A percentile compares a stretch with the other conserved stretches of the same genome.
Conservation (phyloP, 1,139 yeast species). For the Torulaspora globosa region DNA sequence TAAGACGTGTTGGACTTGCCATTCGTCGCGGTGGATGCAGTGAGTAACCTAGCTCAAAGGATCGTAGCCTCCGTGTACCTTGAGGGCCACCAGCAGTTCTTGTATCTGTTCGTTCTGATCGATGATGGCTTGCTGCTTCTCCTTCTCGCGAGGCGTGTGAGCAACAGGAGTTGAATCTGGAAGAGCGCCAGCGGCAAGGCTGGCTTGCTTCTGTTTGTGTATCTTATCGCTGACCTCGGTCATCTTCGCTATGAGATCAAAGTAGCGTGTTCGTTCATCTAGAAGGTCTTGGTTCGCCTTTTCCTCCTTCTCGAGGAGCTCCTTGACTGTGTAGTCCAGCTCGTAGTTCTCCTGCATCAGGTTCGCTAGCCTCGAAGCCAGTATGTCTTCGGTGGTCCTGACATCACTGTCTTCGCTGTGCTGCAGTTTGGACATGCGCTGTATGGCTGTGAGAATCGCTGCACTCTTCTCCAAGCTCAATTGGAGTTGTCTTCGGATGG, state of each 20-base stretch:
- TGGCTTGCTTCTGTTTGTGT: neutral
- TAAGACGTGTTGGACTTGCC: too few relatives aligned
- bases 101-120: conserved; percentile 9
- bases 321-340: conserved; percentile 9
- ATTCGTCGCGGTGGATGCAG: neutral
- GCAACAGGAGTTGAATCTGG: neutral
- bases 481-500: conserved; percentile 25
- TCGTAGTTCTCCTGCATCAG: conserved; percentile 15
- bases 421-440: conserved; percentile 10
- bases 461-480: conserved; percentile 27
- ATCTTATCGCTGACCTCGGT: conserved; percentile 1
- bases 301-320: conserved; percentile 3
- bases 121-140: neutral
- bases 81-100: conserved; percentile 22
- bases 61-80: conserved; percentile 22
- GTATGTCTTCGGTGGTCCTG: conserved; percentile 11
- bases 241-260: neutral
- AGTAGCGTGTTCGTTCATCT: conserved; percentile 6
- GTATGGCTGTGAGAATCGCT: conserved; percentile 24
- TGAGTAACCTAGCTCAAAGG: conserved; percentile 5
- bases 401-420: neutral
- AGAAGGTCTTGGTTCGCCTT: conserved; percentile 4
- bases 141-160: neutral
- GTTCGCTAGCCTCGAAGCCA: conserved; percentile 8
- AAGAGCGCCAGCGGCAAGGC: neutral